Evolutionary conservation across 2,329 filamentous ascomycete species (phyloP).

Genomic region (Aspergillus tubingensis): DNA sequence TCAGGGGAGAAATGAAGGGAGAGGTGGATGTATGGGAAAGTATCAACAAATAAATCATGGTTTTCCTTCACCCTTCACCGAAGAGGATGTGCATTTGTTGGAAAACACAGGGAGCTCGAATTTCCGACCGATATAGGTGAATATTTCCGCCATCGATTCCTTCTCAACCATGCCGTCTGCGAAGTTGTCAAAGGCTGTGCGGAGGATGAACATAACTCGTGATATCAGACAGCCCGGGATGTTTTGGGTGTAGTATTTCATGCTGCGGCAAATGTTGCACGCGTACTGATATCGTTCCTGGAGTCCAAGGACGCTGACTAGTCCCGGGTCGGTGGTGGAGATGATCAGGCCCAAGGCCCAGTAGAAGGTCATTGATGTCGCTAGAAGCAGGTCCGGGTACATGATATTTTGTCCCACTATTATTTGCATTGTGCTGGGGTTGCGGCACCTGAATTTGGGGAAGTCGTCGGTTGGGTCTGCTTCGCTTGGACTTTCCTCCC

Average conservation of each 20-base stretch:
- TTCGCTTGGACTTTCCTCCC: constrained; percentile 14
- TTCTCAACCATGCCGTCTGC: constrained; percentile 30
- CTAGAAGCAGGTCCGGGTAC: constrained; percentile 29
- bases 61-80: constrained; percentile 5
- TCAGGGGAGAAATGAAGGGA: not conserved
- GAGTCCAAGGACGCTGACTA: constrained; percentile 22
- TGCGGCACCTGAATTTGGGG: constrained; percentile 25
- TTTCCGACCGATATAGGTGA: constrained; percentile 25
- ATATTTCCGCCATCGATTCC: constrained; percentile 27
- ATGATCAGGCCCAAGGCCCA: constrained; percentile 30
- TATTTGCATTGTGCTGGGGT: constrained; percentile 23
- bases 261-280: constrained; percentile 34
- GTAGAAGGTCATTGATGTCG: constrained; percentile 28
- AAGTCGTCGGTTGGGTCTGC: constrained; percentile 11
- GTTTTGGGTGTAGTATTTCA: constrained; percentile 30
- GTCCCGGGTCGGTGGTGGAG: constrained; percentile 23
- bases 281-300: constrained; percentile 30
- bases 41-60: not conserved
- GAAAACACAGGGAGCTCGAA: constrained; percentile 26
- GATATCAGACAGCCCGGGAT: constrained; percentile 30
- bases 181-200: constrained; percentile 30
- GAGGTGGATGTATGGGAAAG: not conserved
- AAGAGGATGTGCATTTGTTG: constrained; percentile 24
- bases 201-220: constrained; percentile 33
- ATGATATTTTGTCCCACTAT: constrained; percentile 20